Evolutionary conservation across 2,329 filamentous ascomycete genomes (phyloP), one percentile per base, ranked within the genome.

Genomic region (Gnomoniopsis sp.): DNA sequence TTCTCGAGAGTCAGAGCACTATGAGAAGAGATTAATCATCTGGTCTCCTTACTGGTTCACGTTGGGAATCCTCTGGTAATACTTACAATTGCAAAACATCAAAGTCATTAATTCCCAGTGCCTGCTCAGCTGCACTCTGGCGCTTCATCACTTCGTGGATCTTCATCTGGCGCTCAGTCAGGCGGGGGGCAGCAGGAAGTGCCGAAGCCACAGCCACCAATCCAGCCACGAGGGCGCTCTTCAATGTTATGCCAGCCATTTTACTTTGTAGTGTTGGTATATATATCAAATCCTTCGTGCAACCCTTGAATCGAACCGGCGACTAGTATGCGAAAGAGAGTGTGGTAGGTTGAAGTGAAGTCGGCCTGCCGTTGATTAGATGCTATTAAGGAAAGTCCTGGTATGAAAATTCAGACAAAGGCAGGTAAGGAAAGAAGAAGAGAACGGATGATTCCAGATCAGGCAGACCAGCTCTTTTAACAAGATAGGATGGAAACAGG

Each of bases 1-100:
- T 88, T 86, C 74, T 92, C 89, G 49, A 90, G 79, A 6, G 88
- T 90, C 57, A 90, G 77, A 62, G 88, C 88, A 69, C 85, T 88
- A 63, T 30, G 19, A 19, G 55, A 36, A 46, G 63, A 59, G 57
- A 57, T 65, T 61, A 56, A 63, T 65, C 41, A 55, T 34, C 30
- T 12, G 3, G 2, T 22, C 43, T 34, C 30, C n/a, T n/a, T n/a
- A n/a, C n/a, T n/a, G n/a, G n/a, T n/a, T n/a, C n/a, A n/a, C n/a
- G n/a, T n/a, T n/a, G n/a, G n/a, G n/a, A n/a, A n/a, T n/a, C n/a
- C n/a, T n/a, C n/a, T n/a, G n/a, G n/a, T n/a, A 30, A 30, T 8
- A 71, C 80, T 72, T 72, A 84, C 81, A 85, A 85, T 71, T 85
- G 80, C 48, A 85, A 72, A 63, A 85, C 83, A 62, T 84, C 82